These are phyloP conservation scores for Neurospora sp. DNA, from an alignment of 495 filamentous ascomycete genomes.

Conservation along the genomic window DNA sequence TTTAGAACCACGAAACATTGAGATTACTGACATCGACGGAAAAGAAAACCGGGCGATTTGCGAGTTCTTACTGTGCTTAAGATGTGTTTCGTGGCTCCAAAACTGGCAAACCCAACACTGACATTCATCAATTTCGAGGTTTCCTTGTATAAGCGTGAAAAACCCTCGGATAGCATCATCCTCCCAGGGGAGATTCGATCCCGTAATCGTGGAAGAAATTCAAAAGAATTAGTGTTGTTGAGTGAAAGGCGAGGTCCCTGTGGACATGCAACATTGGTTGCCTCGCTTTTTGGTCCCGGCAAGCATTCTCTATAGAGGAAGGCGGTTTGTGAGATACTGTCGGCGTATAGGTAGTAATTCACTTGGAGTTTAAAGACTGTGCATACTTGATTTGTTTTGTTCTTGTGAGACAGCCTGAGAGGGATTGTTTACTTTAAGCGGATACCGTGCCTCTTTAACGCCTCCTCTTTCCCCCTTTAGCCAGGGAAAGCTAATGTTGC, in stretches of 20 bases:
- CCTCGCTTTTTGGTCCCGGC: not conserved
- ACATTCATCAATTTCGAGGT: not conserved
- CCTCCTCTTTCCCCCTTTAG: not conserved
- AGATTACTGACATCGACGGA: too few relatives aligned
- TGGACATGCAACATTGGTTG: not conserved
- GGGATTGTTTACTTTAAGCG: not conserved
- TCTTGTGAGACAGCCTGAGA: not conserved
- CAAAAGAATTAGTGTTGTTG: not conserved
- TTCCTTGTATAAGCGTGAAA: not conserved
- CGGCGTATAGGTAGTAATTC: too few relatives aligned
- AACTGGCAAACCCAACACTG: not conserved
- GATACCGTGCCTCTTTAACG: not conserved
- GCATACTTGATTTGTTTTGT: not conserved
- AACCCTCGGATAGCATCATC: not conserved
- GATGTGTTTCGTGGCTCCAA: not conserved
- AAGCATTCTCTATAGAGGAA: not conserved
- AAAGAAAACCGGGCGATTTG: too few relatives aligned
- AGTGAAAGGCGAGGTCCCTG: not conserved
- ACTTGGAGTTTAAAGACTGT: too few relatives aligned
- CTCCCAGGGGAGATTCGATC: not conserved
- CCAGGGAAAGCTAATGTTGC: not conserved
- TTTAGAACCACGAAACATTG: too few relatives aligned
- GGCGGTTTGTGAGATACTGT: too few relatives aligned
- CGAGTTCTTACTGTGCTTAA: too few relatives aligned
- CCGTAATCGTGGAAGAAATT: not conserved